Evolutionary conservation across 2,329 filamentous ascomycete genomes (phyloP).

Genomic region (Sphaerostilbella broomeana): DNA sequence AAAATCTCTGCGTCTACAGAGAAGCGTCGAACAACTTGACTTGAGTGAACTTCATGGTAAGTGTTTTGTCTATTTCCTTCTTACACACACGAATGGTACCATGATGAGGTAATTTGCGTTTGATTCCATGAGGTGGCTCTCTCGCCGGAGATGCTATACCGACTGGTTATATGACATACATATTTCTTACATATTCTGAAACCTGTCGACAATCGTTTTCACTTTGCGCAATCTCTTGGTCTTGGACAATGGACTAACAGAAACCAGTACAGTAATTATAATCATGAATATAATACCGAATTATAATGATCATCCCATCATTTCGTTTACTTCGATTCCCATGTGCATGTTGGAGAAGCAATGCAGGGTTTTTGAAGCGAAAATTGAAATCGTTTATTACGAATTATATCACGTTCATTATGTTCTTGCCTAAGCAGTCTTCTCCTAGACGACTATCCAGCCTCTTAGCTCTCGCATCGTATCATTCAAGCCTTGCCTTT

Average conservation of each 20-base stretch:
- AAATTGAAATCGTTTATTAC: too few species aligned
- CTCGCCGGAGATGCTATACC: conserved; percentile 86
- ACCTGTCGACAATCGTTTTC: conserved; percentile 12
- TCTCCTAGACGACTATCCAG: too few species aligned
- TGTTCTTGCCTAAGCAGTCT: too few species aligned
- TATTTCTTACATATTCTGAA: conserved; percentile 99
- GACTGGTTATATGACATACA: conserved; percentile 80
- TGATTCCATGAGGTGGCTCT: conserved; percentile 79
- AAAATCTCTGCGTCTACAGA: background rate
- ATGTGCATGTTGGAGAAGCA: too few species aligned
- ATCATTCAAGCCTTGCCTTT: conserved; percentile 38
- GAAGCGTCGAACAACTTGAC: too few species aligned
- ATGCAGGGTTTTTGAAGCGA: too few species aligned
- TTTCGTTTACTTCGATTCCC: too few species aligned
- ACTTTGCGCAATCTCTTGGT: too few species aligned
- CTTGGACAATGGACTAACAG: conserved; percentile 7
- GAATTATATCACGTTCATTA: too few species aligned
- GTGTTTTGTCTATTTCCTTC: conserved; percentile 13
- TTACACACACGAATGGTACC: conserved; percentile 20
- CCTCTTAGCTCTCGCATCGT: background rate
- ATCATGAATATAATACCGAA: background rate
- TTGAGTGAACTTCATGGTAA: conserved; percentile 23
- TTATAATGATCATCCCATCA: background rate
- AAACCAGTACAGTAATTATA: background rate
- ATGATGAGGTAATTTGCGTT: conserved; percentile 99